A percentile compares a stretch with the other conserved stretches of the same genome.
Conservation (phyloP, 768 basidiomycete genomes). For the Serendipita indica region DNA sequence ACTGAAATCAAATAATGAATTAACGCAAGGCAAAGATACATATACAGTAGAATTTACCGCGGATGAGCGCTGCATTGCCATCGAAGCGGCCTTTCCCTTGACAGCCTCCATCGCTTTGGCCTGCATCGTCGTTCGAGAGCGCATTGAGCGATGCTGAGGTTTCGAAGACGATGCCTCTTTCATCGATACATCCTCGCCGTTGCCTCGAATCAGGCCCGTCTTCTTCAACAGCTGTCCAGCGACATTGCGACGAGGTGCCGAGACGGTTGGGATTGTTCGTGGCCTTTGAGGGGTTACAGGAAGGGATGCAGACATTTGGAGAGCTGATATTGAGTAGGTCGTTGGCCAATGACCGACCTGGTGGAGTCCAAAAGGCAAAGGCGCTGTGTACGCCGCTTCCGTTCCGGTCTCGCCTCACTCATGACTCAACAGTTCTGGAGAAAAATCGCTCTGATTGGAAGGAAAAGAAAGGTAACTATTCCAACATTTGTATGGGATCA, state of each 20-base stretch:
- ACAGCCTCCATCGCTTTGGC: conserved; percentile 6
- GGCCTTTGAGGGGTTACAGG: conserved; percentile 6
- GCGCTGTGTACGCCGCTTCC: no score
- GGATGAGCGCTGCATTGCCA: not conserved
- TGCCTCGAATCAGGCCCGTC: not conserved
- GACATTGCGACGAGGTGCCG: conserved; percentile 6
- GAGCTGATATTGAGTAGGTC: not conserved
- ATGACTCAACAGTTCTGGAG: not conserved
- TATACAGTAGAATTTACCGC: not conserved
- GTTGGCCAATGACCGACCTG: not conserved
- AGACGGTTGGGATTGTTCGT: not conserved
- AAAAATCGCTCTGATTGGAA: not conserved
- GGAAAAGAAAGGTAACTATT: not conserved
- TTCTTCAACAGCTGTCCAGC: conserved; percentile 6
- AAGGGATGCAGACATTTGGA: conserved; percentile 7
- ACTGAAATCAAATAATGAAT: not conserved
- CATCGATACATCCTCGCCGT: conserved; percentile 6
- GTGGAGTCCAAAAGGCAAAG: not conserved
- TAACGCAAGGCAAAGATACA: not conserved
- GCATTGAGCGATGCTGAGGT: not conserved
- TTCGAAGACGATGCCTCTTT: not conserved
- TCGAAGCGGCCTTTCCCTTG: not conserved
- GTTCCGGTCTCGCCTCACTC: no score
- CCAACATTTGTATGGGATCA: conserved; percentile 22
- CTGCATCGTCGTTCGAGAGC: not conserved